Base-by-base conservation (phyloP, 768 basidiomycete species). In the Inosperma sp. region DNA sequence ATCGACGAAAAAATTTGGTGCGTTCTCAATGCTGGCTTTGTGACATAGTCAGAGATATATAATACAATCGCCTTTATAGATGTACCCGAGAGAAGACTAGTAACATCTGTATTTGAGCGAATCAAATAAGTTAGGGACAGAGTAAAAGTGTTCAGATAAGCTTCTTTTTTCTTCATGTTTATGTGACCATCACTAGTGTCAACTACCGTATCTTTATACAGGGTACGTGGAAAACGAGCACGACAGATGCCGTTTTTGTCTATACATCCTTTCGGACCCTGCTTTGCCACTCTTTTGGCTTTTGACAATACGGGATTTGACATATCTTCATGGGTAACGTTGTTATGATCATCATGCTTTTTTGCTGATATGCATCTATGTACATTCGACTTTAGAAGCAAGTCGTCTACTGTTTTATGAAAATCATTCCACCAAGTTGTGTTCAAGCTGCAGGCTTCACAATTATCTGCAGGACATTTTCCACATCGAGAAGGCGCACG, bases 31-130 rank as follows among this genome's bases (percentile, higher is more conserved):
- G 44, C 3, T n/a, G 31, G 30, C 35, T 69, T 67, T 1, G 60
- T 63, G n/a, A 68, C 56, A 51, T 68, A 67, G 43, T 67, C 65
- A 5, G 65, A 52, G 7, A 72, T 59, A 60, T 72, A 72, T 5
- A 62, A 59, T 1, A 70, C 54, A 3, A 69, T 56, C 6, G 67
- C 64, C 27, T 69, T 68, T 1, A 73, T 55, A 1, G 65, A 57
- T 3, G 68, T 70, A 0, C 71, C 68, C 4, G 68, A 70, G 5
- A 65, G 37, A 3, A 72, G 45, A 46, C 60, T 59, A 0, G 63
- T 65, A 0, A 64, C 59, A 57, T 72, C 66, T 7, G 67, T 63
- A 27, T 72, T 72, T 26, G 65, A 66, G 3, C 65, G 13, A 3
- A 65, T n/a, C 1, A 65, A 31, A 43, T 66, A 68, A 2, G 67